These are phyloP conservation scores for Aureobasidium sp. DNA, from an alignment of 2,329 filamentous ascomycete genomes.

Conservation along the genomic window DNA sequence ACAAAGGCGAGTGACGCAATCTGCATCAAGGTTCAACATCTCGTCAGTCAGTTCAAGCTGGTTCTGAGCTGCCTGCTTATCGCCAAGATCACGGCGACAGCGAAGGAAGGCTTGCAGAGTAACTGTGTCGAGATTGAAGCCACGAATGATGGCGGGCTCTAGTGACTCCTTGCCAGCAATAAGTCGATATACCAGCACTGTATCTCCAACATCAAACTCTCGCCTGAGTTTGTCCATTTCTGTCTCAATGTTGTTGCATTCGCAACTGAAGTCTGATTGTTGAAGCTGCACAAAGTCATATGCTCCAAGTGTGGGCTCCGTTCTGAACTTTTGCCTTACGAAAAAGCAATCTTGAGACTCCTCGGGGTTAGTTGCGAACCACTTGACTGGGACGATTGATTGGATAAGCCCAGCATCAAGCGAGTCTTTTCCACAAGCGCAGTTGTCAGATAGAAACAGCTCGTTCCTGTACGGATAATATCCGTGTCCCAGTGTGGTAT, in stretches of 20 bases:
- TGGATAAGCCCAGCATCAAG: slow-evolving; percentile 52
- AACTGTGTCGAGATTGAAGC: slow-evolving; percentile 28
- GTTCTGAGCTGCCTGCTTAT: slow-evolving; percentile 41
- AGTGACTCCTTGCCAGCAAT: slow-evolving; percentile 33
- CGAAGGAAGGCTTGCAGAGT: slow-evolving; percentile 49
- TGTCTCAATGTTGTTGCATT: slow-evolving; percentile 27
- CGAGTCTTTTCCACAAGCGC: slow-evolving; percentile 55
- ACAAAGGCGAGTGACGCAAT: slow-evolving; percentile 50
- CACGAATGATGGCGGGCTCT: slow-evolving; percentile 56
- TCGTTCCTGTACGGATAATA: slow-evolving; percentile 66
- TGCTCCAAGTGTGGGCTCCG: slow-evolving; percentile 36
- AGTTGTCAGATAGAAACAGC: slow-evolving; percentile 69
- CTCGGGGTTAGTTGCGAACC: slow-evolving; percentile 47
- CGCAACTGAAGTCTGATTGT: slow-evolving; percentile 49
- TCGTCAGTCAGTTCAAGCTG: slow-evolving; percentile 52
- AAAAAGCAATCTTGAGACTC: slow-evolving; percentile 45
- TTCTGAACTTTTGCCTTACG: slow-evolving; percentile 62
- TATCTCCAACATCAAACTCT: slow-evolving; percentile 49
- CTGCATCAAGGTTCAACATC: slow-evolving; percentile 31
- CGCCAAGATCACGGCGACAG: slow-evolving; percentile 32
- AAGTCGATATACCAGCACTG: slow-evolving; percentile 45
- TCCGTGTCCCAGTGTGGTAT: slow-evolving; percentile 63
- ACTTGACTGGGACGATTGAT: slow-evolving; percentile 50
- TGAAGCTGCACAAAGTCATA: slow-evolving; percentile 56
- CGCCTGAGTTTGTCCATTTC: slow-evolving; percentile 18